Evolutionary conservation across 176 grass and related monocot genomes (phyloP).

Genomic region (Rhynchospora pubera): DNA sequence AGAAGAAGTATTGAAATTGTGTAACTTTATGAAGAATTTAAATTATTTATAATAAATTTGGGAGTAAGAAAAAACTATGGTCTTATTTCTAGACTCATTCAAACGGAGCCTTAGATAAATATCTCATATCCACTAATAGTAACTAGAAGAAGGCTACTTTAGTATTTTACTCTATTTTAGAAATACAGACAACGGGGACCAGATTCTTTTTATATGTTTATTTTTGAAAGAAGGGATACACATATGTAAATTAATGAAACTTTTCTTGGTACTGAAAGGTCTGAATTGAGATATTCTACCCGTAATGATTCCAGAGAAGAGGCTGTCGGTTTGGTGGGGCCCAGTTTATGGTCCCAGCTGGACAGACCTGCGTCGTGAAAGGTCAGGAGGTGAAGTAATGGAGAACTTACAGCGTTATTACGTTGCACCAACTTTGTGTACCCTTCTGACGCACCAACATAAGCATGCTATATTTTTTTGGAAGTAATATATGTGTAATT

Average conservation of each 20-base stretch:
- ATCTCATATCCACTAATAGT: too few relatives aligned
- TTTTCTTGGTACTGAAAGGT: background rate
- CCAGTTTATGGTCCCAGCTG: background rate
- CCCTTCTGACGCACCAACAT: background rate
- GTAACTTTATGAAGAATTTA: too few relatives aligned
- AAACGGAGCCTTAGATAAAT: too few relatives aligned
- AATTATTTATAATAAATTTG: too few relatives aligned
- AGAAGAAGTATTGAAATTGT: too few relatives aligned
- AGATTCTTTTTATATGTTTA: too few relatives aligned
- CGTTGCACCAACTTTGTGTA: constrained; percentile 1
- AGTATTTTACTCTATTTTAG: too few relatives aligned
- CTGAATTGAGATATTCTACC: background rate
- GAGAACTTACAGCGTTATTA: background rate
- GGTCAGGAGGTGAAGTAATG: background rate
- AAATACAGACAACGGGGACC: too few relatives aligned
- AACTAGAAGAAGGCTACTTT: too few relatives aligned
- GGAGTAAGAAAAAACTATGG: too few relatives aligned
- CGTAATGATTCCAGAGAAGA: background rate
- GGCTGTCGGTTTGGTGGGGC: background rate
- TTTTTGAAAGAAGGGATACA: background rate
- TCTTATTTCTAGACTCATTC: too few relatives aligned
- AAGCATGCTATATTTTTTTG: background rate
- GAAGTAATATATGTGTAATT: too few relatives aligned
- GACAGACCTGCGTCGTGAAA: background rate
- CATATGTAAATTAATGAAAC: background rate